A percentile compares a stretch with the other conserved stretches of the same genome.
phyloP scores from a whole-genome alignment of 208 protist species.

The Acanthamoeba royreba region DNA sequence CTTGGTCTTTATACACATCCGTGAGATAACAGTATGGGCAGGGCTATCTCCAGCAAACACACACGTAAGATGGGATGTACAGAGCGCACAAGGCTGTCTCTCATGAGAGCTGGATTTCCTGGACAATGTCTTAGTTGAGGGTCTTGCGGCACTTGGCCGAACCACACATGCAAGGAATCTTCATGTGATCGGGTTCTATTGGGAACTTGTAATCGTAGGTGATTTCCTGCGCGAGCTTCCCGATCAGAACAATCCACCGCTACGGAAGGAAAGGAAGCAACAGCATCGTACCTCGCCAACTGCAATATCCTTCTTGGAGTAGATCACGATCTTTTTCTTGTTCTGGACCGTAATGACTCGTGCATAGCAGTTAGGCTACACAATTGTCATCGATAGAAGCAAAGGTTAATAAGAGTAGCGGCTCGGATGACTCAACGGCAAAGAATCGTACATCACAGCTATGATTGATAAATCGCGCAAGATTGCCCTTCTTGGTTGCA shows the following conservation, averaged over 20 bases:
- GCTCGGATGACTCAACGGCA: neutral
- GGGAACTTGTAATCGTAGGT: slow-evolving; percentile 87
- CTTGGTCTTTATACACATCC: too few species aligned
- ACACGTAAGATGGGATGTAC: too few species aligned
- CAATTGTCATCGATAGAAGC: neutral
- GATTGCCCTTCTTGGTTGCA: slow-evolving; percentile 82
- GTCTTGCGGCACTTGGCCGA: slow-evolving; percentile 53
- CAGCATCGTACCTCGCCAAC: slow-evolving; percentile 72
- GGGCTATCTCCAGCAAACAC: too few species aligned
- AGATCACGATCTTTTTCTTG: slow-evolving; percentile 80
- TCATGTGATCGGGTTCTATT: slow-evolving; percentile 73
- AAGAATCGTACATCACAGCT: slow-evolving; percentile 71
- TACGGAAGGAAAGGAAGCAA: too few species aligned
- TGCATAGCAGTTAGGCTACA: slow-evolving; percentile 78
- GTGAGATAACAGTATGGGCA: too few species aligned
- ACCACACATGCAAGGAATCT: slow-evolving; percentile 83
- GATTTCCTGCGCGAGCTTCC: slow-evolving; percentile 62
- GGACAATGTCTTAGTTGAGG: slow-evolving; percentile 80
- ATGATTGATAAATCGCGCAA: slow-evolving; percentile 88
- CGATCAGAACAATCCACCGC: too few species aligned
- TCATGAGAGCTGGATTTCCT: too few species aligned
- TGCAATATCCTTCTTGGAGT: slow-evolving; percentile 68
- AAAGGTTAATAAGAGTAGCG: neutral
- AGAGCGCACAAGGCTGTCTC: too few species aligned
- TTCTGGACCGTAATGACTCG: slow-evolving; percentile 69